Evolutionary conservation across 148 eudicot genomes (phyloP).

Genomic region (Vaccinium vitisidaea): DNA sequence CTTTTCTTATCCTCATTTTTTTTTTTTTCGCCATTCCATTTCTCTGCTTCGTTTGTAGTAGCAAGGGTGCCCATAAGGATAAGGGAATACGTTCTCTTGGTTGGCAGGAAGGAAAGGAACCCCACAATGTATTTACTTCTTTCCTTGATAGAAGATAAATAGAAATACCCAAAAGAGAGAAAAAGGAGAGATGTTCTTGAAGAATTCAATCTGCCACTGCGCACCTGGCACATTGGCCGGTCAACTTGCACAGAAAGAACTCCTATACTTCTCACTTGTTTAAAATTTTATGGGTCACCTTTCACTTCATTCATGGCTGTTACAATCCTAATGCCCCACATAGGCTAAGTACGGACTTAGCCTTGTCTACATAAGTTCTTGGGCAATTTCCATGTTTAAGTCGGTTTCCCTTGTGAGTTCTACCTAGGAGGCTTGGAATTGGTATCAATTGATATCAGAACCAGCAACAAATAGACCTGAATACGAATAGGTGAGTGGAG

Average conservation of each 20-base stretch:
- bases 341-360: too few species aligned
- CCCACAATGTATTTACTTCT: background rate
- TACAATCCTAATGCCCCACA: too few species aligned
- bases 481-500: too few species aligned
- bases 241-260: background rate
- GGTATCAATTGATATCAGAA: too few species aligned
- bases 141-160: background rate
- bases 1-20: background rate
- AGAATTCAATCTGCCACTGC: slow-evolving; percentile 3
- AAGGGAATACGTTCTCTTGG: background rate
- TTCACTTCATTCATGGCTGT: background rate
- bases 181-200: background rate
- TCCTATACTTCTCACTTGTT: background rate
- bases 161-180: background rate
- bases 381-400: too few species aligned
- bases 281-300: background rate
- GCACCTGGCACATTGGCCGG: background rate
- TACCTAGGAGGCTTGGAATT: too few species aligned
- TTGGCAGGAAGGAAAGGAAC: background rate
- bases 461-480: too few species aligned
- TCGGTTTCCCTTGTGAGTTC: too few species aligned
- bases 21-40: background rate
- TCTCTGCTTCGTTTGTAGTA: background rate
- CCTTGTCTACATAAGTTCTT: too few species aligned
- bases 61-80: slow-evolving; percentile 3